A percentile compares a stretch with the other conserved stretches of the same genome.
These are phyloP conservation scores for Bimuria novae-zelandiae DNA, from an alignment of 2,329 filamentous ascomycete genomes.

Conservation along the genomic window DNA sequence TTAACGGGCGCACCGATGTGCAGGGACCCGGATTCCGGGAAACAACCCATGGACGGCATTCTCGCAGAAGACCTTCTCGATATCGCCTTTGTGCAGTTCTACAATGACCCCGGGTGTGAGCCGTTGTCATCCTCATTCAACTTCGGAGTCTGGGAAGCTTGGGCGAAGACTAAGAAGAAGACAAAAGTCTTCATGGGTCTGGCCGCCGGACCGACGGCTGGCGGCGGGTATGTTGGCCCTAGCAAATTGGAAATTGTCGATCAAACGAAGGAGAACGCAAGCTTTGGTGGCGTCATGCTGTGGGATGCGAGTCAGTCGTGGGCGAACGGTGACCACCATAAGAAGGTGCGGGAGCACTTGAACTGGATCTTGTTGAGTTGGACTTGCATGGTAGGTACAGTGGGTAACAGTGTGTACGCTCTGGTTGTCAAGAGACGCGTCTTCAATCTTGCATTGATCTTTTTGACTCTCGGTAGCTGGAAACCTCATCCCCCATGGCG, in stretches of 20 bases:
- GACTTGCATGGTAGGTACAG: no score
- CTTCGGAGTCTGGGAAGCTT: neutral
- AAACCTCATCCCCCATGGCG: no score
- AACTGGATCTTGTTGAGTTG: neutral
- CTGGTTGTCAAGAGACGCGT: no score
- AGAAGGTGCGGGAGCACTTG: neutral
- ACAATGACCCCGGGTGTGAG: slow-evolving; percentile 1
- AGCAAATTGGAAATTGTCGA: neutral
- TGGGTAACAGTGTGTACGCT: no score
- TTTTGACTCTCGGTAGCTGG: no score
- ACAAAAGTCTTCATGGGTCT: slow-evolving; percentile 7
- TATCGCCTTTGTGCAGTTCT: slow-evolving; percentile 11
- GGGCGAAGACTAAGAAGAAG: neutral
- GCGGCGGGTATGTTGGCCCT: neutral
- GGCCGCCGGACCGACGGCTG: neutral
- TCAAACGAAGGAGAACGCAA: neutral
- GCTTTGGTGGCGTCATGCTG: slow-evolving; percentile 19
- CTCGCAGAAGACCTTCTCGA: neutral
- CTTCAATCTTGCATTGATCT: no score
- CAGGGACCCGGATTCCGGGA: no score
- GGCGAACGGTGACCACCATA: slow-evolving; percentile 6
- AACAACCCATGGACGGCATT: neutral
- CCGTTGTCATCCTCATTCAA: neutral
- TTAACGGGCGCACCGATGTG: neutral
- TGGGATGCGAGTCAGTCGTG: slow-evolving; percentile 26